A percentile compares a stretch with the other conserved stretches of the same genome.
phyloP scores from a whole-genome alignment of 352 stramenopile genomes.

The Thraustochytrium striatum region DNA sequence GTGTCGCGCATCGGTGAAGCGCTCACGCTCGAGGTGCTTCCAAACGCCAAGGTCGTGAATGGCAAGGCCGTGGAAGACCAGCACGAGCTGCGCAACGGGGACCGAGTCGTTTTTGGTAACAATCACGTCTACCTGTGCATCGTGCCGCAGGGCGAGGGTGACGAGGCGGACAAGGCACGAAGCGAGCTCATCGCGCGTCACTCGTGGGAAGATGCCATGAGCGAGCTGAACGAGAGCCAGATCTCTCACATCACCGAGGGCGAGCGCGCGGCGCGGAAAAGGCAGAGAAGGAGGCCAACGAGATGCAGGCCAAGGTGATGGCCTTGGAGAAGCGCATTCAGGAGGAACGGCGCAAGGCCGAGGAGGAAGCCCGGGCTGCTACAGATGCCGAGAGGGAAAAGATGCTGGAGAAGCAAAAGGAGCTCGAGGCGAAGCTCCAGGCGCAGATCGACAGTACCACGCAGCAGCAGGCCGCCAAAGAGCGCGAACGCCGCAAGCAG shows the following conservation, averaged over 20 bases:
- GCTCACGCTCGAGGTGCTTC: not conserved
- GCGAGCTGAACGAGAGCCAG: slow-evolving; percentile 71
- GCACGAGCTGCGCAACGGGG: slow-evolving; percentile 17
- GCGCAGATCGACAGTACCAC: slow-evolving; percentile 73
- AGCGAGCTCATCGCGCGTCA: slow-evolving; percentile 56
- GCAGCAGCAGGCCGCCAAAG: slow-evolving; percentile 65
- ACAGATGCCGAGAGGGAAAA: slow-evolving; percentile 68
- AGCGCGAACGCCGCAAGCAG: slow-evolving; percentile 67
- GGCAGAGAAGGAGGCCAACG: slow-evolving; percentile 65
- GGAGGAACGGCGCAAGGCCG: slow-evolving; percentile 63
- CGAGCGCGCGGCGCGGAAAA: slow-evolving; percentile 59
- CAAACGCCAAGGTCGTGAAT: slow-evolving; percentile 61
- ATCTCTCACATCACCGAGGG: slow-evolving; percentile 64
- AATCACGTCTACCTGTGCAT: slow-evolving; percentile 51
- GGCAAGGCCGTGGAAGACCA: slow-evolving; percentile 58
- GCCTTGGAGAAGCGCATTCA: slow-evolving; percentile 56
- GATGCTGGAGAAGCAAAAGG: slow-evolving; percentile 60
- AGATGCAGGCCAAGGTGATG: slow-evolving; percentile 71
- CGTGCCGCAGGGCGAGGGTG: slow-evolving; percentile 51
- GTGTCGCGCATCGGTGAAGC: slow-evolving; percentile 4
- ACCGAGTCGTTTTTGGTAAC: slow-evolving; percentile 50
- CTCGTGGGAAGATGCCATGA: slow-evolving; percentile 51
- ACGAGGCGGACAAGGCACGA: slow-evolving; percentile 43
- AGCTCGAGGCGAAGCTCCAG: slow-evolving; percentile 67
- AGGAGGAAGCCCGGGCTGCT: slow-evolving; percentile 65